A percentile compares a stretch with the other conserved stretches of the same genome.
Conservation (phyloP, 2,329 filamentous ascomycete species). For the Paraphoma sp. region DNA sequence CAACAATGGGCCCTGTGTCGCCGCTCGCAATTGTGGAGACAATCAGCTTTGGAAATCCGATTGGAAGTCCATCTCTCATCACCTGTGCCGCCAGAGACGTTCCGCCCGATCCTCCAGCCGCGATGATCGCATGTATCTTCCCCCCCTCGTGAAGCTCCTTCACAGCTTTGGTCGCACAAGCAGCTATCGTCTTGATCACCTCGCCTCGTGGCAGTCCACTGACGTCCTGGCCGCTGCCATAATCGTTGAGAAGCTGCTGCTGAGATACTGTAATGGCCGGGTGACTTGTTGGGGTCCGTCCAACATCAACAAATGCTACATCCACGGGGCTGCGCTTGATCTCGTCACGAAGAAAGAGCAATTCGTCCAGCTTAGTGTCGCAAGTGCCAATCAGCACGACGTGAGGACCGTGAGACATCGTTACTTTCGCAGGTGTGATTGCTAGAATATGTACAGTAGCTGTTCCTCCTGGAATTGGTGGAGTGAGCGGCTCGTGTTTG, state of each 20-base stretch:
- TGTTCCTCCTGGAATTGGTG: too few species aligned
- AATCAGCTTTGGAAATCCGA: conserved; percentile 74
- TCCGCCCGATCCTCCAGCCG: conserved; percentile 68
- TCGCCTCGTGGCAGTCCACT: conserved; percentile 57
- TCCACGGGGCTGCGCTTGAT: conserved; percentile 46
- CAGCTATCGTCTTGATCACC: conserved; percentile 64
- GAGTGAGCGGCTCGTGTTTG: neutral
- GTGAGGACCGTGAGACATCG: conserved; percentile 14
- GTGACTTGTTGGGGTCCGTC: conserved; percentile 53
- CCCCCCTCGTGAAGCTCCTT: conserved; percentile 45
- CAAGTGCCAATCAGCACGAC: conserved; percentile 68
- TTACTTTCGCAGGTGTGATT: neutral
- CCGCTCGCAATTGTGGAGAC: conserved; percentile 74
- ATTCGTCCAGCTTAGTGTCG: conserved; percentile 69
- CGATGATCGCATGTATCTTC: conserved; percentile 63
- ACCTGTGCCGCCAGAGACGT: conserved; percentile 66
- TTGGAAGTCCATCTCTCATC: conserved; percentile 66
- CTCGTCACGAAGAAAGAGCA: conserved; percentile 60
- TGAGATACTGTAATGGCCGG: conserved; percentile 57
- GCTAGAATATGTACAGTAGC: too few species aligned
- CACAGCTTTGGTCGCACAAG: conserved; percentile 54
- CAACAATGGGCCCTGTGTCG: conserved; percentile 69
- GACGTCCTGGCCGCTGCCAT: conserved; percentile 38
- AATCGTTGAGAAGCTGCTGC: conserved; percentile 47
- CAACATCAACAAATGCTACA: conserved; percentile 64